A percentile compares a stretch with the other conserved stretches of the same genome.
Conservation (phyloP, 225 moss, liverwort and hornwort genomes). For the Climacium dendroides region DNA sequence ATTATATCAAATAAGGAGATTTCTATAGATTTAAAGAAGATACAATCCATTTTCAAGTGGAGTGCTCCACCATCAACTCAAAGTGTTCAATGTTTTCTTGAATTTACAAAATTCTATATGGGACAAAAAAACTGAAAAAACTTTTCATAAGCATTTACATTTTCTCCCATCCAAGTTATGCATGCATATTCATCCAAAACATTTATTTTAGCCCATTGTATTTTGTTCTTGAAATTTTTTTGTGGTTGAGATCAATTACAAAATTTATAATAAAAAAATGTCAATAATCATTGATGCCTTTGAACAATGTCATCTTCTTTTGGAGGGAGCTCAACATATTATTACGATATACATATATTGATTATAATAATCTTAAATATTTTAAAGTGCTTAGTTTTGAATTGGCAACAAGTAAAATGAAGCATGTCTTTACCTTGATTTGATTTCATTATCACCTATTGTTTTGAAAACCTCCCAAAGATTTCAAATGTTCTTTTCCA, state of each 20-base stretch:
- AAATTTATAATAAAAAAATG: neutral
- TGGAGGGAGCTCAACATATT: neutral
- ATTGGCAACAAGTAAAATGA: neutral
- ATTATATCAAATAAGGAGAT: no score
- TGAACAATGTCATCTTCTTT: neutral
- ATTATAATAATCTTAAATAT: neutral
- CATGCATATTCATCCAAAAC: no score
- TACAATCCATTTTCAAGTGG: neutral
- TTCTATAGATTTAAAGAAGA: no score
- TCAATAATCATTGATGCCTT: neutral
- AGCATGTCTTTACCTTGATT: neutral
- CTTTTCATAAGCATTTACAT: neutral
- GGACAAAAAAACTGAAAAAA: neutral
- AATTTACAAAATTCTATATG: neutral
- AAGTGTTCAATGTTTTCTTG: neutral
- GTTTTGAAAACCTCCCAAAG: neutral
- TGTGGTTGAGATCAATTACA: neutral
- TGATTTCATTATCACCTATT: neutral
- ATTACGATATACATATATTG: accelerated
- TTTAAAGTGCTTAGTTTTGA: neutral
- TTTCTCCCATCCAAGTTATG: neutral
- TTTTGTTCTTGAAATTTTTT: neutral
- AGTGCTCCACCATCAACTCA: neutral
- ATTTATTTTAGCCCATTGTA: no score
- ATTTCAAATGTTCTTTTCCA: neutral